Evolutionary conservation across 2,329 filamentous ascomycete species (phyloP).

Genomic region (Penicillium sp.): DNA sequence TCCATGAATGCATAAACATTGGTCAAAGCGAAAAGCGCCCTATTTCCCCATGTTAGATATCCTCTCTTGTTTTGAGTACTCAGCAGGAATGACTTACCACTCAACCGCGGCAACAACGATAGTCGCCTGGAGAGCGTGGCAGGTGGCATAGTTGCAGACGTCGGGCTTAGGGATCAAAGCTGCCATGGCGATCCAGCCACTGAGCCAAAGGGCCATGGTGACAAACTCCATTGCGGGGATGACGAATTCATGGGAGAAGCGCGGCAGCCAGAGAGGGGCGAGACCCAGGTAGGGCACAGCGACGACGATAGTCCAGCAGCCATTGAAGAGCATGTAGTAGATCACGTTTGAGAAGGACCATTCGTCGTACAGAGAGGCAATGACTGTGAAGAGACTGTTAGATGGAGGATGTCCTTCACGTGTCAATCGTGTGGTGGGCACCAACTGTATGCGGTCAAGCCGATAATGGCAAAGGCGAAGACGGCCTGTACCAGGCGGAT

Average conservation of each 20-base stretch:
- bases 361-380: conserved; percentile 20
- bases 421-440: neutral
- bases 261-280: conserved; percentile 25
- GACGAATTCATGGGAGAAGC: conserved; percentile 24
- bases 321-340: conserved; percentile 30
- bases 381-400: conserved; percentile 10
- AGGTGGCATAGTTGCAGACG: conserved; percentile 19
- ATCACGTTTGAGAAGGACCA: conserved; percentile 27
- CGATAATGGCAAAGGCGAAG: conserved; percentile 24
- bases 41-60: neutral
- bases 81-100: conserved; percentile 16
- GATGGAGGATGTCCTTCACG: neutral
- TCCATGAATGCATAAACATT: conserved; percentile 25
- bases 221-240: conserved; percentile 24
- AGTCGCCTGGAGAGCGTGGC: conserved; percentile 22
- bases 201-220: conserved; percentile 26
- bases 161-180: conserved; percentile 22
- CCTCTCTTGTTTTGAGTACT: neutral
- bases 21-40: conserved; percentile 26
- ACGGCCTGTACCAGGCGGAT: conserved; percentile 23
- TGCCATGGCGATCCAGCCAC: conserved; percentile 26
- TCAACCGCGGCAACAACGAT: conserved; percentile 25
- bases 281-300: conserved; percentile 29
- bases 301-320: conserved; percentile 27
- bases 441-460: conserved; percentile 24